Conservation (phyloP, 768 basidiomycete species). For the Scleroderma citrinum region DNA sequence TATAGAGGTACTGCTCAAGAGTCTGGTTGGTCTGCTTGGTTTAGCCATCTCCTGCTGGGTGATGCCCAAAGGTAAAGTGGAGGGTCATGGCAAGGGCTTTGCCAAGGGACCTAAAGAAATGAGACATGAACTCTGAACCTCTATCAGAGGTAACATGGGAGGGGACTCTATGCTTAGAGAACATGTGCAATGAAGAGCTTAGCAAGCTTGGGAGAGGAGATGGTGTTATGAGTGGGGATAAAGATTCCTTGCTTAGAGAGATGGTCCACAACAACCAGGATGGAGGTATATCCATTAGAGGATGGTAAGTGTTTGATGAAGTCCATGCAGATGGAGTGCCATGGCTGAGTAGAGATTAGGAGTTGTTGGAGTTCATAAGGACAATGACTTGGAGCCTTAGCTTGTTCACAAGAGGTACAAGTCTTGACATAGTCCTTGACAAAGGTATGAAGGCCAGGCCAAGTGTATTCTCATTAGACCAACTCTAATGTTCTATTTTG, state of each 20-base stretch:
- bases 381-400: constrained; percentile 29
- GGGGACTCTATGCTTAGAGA: constrained; percentile 19
- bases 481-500: neutral
- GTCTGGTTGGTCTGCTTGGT: constrained; percentile 13
- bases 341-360: constrained; percentile 15
- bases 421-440: constrained; percentile 16
- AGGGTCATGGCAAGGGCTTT: constrained; percentile 19
- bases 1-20: constrained; percentile 31
- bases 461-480: neutral
- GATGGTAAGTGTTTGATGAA: constrained; percentile 29
- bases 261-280: constrained; percentile 2
- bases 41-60: constrained; percentile 7
- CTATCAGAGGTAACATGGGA: constrained; percentile 19
- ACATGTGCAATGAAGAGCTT: constrained; percentile 5
- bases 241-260: constrained; percentile 5
- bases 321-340: constrained; percentile 27
- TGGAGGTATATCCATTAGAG: constrained; percentile 27
- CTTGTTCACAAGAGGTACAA: constrained; percentile 29
- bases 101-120: constrained; percentile 27
- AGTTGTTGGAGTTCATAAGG: constrained; percentile 31
- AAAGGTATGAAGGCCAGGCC: neutral
- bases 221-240: constrained; percentile 8
- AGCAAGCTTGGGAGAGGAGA: constrained; percentile 8
- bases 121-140: constrained; percentile 28
- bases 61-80: constrained; percentile 16